Base-by-base conservation (phyloP, 257 asterid genomes). In the Plantago elongata region DNA sequence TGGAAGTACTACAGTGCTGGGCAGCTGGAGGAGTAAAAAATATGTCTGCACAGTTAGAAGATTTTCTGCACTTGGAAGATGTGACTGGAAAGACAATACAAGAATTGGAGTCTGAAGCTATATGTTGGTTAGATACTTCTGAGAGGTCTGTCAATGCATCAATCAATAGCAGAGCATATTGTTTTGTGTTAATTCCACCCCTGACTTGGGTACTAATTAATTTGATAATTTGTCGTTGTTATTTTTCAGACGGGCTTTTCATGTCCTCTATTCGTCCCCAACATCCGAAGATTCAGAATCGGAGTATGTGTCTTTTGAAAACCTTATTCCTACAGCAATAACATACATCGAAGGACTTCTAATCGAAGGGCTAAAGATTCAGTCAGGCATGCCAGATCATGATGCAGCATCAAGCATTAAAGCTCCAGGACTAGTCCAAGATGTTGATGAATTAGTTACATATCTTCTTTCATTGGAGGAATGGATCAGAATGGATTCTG, bases 51-150 rank as follows among this genome's bases (percentile, higher is more conserved):
- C 87, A 79, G 72, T 79, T 74, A 55, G 78, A 77, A 44, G 77
- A 75, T 37, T 66, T 84, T 80, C 79, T 88, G 89, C 88, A 87
- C 76, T 72, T 88, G 77, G 95, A 81, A 69, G 92, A 88, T 62
- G 72, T 86, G 69, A 86, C 90, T 0, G 87, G 90, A 75, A 89
- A 82, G 77, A 86, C 80, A 48, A 73, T 89, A 40, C 83, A 62
- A 63, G 80, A 89, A 75, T 78, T 81, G 51, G 55, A 73, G 63
- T 59, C 64, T 47, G 87, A 84, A 76, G 77, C 73, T 42, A 69
- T 78, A 66, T 62, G 73, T 40, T 49, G 57, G 72, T 57, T 69
- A 44, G 63, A 72, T 54, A 55, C 63, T 55, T 66, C 63, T 51
- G 63, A 67, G 69, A 84, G 96, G 96, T 88, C 46, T 37, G 84